Conservation (phyloP, 352 stramenopile genomes). For the Pythium volutum region DNA sequence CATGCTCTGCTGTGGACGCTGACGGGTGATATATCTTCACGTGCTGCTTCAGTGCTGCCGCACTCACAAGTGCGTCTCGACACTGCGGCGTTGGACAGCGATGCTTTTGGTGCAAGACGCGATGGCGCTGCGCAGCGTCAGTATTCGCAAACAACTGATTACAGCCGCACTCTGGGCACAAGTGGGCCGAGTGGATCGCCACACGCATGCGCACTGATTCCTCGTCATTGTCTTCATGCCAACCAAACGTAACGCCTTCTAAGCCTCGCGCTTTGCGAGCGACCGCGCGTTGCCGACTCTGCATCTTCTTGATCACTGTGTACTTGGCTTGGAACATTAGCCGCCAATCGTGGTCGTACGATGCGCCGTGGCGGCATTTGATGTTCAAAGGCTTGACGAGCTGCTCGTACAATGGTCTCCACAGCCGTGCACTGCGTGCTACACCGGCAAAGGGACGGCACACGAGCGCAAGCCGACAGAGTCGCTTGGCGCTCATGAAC, state of each 20-base stretch:
- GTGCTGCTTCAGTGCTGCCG: slow-evolving; percentile 19
- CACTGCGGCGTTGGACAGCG: slow-evolving; percentile 9
- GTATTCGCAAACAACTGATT: slow-evolving; percentile 13
- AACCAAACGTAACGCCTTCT: slow-evolving; percentile 6
- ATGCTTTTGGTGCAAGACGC: slow-evolving; percentile 14
- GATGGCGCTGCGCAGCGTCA: slow-evolving; percentile 13
- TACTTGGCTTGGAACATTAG: slow-evolving; percentile 20
- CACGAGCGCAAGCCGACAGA: slow-evolving; percentile 56
- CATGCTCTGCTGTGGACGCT: neutral
- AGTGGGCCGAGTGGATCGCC: neutral
- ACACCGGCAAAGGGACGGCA: slow-evolving; percentile 43
- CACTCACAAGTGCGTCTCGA: slow-evolving; percentile 10
- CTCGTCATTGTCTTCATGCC: slow-evolving; percentile 17
- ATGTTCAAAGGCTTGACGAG: slow-evolving; percentile 12
- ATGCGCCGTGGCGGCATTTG: slow-evolving; percentile 15
- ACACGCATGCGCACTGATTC: slow-evolving; percentile 7
- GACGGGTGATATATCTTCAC: neutral
- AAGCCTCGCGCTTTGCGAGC: slow-evolving; percentile 1
- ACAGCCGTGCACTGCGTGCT: slow-evolving; percentile 33
- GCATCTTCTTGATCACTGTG: slow-evolving; percentile 14
- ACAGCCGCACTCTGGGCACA: slow-evolving; percentile 24
- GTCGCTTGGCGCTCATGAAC: slow-evolving; percentile 68
- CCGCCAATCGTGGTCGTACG: slow-evolving; percentile 21
- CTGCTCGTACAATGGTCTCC: slow-evolving; percentile 35
- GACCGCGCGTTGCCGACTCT: slow-evolving; percentile 2